phyloP scores from a whole-genome alignment of 495 filamentous ascomycete species.

The Podospora conica region DNA sequence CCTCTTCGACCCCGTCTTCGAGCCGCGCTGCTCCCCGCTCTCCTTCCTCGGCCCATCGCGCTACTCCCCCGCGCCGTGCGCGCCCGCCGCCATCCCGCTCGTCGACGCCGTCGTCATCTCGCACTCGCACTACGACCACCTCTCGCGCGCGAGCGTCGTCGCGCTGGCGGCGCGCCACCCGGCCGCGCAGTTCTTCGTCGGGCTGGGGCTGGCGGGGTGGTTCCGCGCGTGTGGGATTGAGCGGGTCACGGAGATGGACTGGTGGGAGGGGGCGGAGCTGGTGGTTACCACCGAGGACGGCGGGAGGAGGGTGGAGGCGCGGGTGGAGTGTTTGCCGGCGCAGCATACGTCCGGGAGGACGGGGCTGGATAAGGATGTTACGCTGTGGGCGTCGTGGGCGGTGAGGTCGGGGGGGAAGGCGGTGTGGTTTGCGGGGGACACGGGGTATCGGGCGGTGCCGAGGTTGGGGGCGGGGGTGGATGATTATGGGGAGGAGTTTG shows the following conservation, averaged over 20 bases:
- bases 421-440: conserved; percentile 72
- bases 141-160: conserved; percentile 67
- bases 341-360: conserved; percentile 75
- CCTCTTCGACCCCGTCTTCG: conserved; percentile 94
- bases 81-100: conserved; percentile 70
- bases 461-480: conserved; percentile 49
- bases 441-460: conserved; percentile 80
- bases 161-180: conserved; percentile 68
- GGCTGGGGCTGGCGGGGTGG: conserved; percentile 83
- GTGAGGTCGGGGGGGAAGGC: conserved; percentile 68
- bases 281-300: conserved; percentile 33
- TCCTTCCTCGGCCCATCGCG: conserved; percentile 68
- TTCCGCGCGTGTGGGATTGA: conserved; percentile 60
- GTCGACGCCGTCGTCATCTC: conserved; percentile 89
- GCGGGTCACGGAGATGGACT: conserved; percentile 78
- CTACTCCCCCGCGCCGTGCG: conserved; percentile 72
- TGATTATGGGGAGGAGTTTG: conserved; percentile 65
- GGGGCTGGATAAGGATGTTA: conserved; percentile 60
- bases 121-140: conserved; percentile 92
- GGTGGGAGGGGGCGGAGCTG: conserved; percentile 85
- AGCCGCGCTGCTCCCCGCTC: conserved; percentile 76
- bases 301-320: conserved; percentile 59
- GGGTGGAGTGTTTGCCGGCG: conserved; percentile 73
- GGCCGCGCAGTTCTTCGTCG: conserved; percentile 81
- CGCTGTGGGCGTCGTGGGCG: conserved; percentile 85